A percentile compares a stretch with the other conserved stretches of the same genome.
phyloP scores from a whole-genome alignment of 1,284 basidiomycete species.

The Ganoderma leucocontextum region DNA sequence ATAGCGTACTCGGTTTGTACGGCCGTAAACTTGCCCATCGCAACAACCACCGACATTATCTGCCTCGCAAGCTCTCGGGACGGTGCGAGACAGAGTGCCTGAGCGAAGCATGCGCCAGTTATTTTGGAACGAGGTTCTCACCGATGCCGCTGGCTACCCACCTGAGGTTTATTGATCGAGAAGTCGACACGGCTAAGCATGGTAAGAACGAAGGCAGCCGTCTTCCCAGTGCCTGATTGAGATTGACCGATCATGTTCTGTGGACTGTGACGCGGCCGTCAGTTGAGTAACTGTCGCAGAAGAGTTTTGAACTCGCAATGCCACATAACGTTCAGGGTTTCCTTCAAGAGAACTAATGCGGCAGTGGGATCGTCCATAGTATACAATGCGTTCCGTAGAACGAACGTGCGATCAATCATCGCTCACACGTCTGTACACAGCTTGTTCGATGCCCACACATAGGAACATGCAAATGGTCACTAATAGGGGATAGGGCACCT shows the following conservation, averaged over 20 bases:
- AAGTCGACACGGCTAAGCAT: slow-evolving; percentile 97
- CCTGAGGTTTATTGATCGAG: slow-evolving; percentile 85
- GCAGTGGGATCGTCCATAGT: background rate
- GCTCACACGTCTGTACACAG: background rate
- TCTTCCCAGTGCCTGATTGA: slow-evolving; percentile 99
- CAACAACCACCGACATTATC: slow-evolving; percentile 94
- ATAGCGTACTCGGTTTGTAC: slow-evolving; percentile 96
- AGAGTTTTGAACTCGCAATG: background rate
- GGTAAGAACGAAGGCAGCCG: slow-evolving; percentile 96
- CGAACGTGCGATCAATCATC: background rate
- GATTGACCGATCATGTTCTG: slow-evolving; percentile 99
- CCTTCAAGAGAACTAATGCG: slow-evolving; percentile 3
- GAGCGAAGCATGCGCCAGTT: slow-evolving; percentile 13
- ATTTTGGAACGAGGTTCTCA: background rate
- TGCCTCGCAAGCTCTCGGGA: slow-evolving; percentile 97
- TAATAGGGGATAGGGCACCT: background rate
- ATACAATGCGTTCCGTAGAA: background rate
- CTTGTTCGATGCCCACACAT: background rate
- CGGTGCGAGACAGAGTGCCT: slow-evolving; percentile 94
- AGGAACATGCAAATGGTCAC: background rate
- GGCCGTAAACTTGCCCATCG: slow-evolving; percentile 95
- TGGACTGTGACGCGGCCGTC: slow-evolving; percentile 59
- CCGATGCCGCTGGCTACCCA: slow-evolving; percentile 43
- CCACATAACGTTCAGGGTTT: background rate
- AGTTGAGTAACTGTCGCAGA: slow-evolving; percentile 13